Conservation (phyloP, 306 rosid species). For the Rosa rugosa region DNA sequence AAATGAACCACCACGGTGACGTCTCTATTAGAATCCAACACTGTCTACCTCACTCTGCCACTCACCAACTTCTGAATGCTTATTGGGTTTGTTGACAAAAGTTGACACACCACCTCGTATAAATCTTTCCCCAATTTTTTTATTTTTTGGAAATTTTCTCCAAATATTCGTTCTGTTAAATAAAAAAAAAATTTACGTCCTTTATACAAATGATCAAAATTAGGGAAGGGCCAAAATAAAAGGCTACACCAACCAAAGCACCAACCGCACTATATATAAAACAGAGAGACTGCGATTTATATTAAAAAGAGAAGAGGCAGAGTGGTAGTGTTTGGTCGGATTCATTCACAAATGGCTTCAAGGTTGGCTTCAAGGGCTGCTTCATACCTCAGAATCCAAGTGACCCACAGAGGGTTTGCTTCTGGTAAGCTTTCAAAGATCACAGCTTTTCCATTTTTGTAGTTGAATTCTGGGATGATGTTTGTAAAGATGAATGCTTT, state of each 20-base stretch:
- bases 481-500: constrained; percentile 6
- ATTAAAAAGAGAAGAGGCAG: background rate
- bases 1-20: background rate
- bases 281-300: background rate
- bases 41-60: background rate
- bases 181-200: background rate
- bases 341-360: constrained; percentile 58
- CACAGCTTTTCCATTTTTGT: background rate
- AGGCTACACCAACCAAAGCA: background rate
- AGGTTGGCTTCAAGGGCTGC: constrained; percentile 41
- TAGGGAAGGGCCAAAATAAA: background rate
- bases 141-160: background rate
- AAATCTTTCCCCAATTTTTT: background rate
- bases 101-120: constrained; percentile 24
- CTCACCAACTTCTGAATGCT: constrained; percentile 27
- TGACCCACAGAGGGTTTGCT: constrained; percentile 55
- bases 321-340: constrained; percentile 4
- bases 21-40: background rate
- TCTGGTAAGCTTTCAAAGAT: constrained; percentile 37
- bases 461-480: background rate
- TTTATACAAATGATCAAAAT: background rate
- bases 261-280: constrained; percentile 12
- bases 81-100: constrained; percentile 29
- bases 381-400: constrained; percentile 66
- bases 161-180: background rate